Conservation (phyloP, 1,284 basidiomycete species). For the Gyrodon tennesseensis region DNA sequence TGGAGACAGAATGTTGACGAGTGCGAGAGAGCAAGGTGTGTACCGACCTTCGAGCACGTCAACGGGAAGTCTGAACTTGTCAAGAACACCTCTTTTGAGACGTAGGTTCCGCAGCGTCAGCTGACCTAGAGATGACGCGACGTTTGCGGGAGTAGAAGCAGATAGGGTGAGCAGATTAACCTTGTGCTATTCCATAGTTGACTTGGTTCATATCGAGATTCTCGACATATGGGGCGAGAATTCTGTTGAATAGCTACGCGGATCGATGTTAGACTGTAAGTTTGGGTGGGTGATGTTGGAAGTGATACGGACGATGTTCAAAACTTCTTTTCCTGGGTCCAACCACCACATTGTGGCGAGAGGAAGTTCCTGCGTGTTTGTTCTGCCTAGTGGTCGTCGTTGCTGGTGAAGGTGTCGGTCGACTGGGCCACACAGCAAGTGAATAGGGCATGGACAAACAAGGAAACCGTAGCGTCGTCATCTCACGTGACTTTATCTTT, state of each 20-base stretch:
- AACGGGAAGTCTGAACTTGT: constrained; percentile 95
- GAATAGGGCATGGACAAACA: constrained; percentile 43
- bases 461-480: constrained; percentile 35
- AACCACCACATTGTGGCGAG: constrained; percentile 69
- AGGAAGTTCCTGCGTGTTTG: constrained; percentile 11
- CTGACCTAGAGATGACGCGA: constrained; percentile 59
- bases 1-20: constrained; percentile 39
- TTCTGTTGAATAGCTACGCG: constrained; percentile 80
- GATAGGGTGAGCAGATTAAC: constrained; percentile 44
- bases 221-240: constrained; percentile 95
- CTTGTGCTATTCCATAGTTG: constrained; percentile 93
- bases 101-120: constrained; percentile 79
- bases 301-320: constrained; percentile 62
- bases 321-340: constrained; percentile 73
- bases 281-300: not conserved
- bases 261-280: constrained; percentile 8
- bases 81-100: constrained; percentile 92
- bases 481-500: constrained; percentile 36
- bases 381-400: constrained; percentile 6
- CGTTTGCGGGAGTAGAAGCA: constrained; percentile 11
- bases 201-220: constrained; percentile 95
- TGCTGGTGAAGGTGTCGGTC: not conserved
- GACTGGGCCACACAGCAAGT: constrained; percentile 11
- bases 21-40: not conserved
- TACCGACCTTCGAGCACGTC: constrained; percentile 87